These are phyloP conservation scores for Aphanomyces astaci DNA, from an alignment of 352 stramenopile species.

Conservation along the genomic window DNA sequence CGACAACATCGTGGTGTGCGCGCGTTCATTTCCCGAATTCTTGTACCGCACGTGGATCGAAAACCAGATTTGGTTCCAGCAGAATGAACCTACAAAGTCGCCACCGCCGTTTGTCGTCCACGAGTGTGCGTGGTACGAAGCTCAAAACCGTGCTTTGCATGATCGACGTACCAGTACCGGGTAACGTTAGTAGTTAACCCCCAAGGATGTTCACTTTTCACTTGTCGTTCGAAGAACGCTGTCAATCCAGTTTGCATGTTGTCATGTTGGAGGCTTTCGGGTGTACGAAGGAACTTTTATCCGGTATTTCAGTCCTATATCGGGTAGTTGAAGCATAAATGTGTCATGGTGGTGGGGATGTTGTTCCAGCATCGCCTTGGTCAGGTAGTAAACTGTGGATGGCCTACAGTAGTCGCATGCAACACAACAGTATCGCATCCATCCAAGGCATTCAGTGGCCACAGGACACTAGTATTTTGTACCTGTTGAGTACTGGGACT, in stretches of 20 bases:
- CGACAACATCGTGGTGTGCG: constrained; percentile 7
- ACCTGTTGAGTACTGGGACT: no score
- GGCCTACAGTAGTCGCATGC: background rate
- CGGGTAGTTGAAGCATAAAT: no score
- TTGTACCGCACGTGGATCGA: constrained; percentile 12
- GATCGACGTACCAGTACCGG: no score
- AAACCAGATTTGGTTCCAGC: constrained; percentile 19
- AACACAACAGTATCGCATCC: constrained; percentile 4
- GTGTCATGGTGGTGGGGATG: no score
- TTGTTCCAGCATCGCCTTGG: no score
- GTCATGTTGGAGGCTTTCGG: no score
- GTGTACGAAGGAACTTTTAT: no score
- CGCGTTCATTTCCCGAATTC: constrained; percentile 2
- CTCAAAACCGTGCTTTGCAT: background rate
- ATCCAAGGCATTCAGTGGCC: constrained; percentile 14
- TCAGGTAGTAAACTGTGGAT: no score
- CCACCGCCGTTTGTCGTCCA: background rate
- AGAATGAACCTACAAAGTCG: background rate
- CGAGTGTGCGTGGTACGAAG: constrained; percentile 3
- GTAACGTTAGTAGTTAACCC: no score
- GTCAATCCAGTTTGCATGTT: no score
- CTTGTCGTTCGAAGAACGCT: background rate
- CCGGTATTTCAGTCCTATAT: no score
- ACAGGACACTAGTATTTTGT: background rate
- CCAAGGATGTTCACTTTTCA: background rate